These are phyloP conservation scores for Brassica juncea DNA, from an alignment of 345 rosid genomes.

Conservation along the genomic window DNA sequence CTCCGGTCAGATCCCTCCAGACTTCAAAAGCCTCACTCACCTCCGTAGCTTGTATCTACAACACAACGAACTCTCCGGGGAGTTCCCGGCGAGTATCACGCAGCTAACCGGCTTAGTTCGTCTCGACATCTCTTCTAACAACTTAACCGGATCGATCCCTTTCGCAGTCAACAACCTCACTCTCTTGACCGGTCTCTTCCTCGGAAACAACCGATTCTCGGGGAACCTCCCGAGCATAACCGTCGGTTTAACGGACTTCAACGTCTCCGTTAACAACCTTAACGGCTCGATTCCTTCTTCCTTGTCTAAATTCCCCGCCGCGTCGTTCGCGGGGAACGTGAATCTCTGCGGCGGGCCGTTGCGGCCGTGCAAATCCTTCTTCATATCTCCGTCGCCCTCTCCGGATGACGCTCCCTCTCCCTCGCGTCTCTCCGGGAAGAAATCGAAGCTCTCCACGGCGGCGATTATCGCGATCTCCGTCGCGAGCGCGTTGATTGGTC, in stretches of 20 bases:
- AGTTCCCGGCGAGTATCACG: constrained; percentile 63
- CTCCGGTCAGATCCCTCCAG: constrained; percentile 77
- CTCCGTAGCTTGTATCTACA: constrained; percentile 82
- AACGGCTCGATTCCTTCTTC: constrained; percentile 79
- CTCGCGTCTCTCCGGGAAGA: constrained; percentile 21
- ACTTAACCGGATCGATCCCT: constrained; percentile 72
- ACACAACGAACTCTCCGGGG: constrained; percentile 61
- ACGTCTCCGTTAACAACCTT: constrained; percentile 71
- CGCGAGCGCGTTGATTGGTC: constrained; percentile 44
- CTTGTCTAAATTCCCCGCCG: constrained; percentile 47
- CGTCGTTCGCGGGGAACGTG: constrained; percentile 70
- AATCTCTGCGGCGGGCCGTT: constrained; percentile 86
- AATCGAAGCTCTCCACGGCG: constrained; percentile 62
- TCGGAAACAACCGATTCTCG: constrained; percentile 64
- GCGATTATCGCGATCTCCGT: constrained; percentile 69
- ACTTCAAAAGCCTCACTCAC: constrained; percentile 69
- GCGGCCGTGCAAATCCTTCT: constrained; percentile 69
- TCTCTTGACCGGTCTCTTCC: constrained; percentile 62
- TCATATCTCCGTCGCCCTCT: constrained; percentile 67
- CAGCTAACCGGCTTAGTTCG: constrained; percentile 57
- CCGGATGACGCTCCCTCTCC: constrained; percentile 30
- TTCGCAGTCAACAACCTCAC: constrained; percentile 72
- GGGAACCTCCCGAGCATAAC: constrained; percentile 68
- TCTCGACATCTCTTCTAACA: constrained; percentile 84
- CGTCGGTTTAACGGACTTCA: constrained; percentile 46